Conservation (phyloP, 306 rosid species). For the Heteromeles arbutifolia region DNA sequence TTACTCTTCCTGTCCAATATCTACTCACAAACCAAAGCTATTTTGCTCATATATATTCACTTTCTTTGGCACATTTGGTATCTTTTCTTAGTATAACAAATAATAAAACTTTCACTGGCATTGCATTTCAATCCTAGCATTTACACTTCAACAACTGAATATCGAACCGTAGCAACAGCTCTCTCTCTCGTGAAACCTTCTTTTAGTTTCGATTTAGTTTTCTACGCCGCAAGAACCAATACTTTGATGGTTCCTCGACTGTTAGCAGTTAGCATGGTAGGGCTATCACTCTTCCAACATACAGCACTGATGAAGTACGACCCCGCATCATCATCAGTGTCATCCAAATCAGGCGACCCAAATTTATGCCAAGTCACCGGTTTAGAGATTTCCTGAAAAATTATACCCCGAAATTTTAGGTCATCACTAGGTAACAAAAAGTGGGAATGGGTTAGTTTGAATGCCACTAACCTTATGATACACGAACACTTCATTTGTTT, state of each 20-base stretch:
- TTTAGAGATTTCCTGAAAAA: constrained; percentile 75
- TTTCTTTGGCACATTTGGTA: too few species aligned
- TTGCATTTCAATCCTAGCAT: constrained; percentile 30
- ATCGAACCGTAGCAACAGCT: constrained; percentile 2
- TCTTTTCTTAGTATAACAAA: background rate
- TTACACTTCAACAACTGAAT: constrained; percentile 19
- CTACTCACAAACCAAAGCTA: too few species aligned
- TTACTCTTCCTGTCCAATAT: too few species aligned
- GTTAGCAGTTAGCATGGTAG: constrained; percentile 90
- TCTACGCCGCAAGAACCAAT: constrained; percentile 80
- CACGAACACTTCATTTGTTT: constrained; percentile 87
- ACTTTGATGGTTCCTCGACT: constrained; percentile 97
- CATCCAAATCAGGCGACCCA: constrained; percentile 65
- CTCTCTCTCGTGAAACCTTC: background rate
- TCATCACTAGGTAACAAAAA: background rate
- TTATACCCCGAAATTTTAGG: constrained; percentile 9
- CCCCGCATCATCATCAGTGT: constrained; percentile 70
- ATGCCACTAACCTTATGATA: constrained; percentile 80
- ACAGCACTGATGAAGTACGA: constrained; percentile 94
- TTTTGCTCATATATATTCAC: too few species aligned
- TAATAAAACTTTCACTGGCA: background rate
- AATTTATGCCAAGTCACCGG: constrained; percentile 86
- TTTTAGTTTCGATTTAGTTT: constrained; percentile 1
- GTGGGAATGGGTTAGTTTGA: background rate
- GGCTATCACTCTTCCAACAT: constrained; percentile 95